Conservation (phyloP, 345 rosid genomes). For the Eucalyptus microcorys region DNA sequence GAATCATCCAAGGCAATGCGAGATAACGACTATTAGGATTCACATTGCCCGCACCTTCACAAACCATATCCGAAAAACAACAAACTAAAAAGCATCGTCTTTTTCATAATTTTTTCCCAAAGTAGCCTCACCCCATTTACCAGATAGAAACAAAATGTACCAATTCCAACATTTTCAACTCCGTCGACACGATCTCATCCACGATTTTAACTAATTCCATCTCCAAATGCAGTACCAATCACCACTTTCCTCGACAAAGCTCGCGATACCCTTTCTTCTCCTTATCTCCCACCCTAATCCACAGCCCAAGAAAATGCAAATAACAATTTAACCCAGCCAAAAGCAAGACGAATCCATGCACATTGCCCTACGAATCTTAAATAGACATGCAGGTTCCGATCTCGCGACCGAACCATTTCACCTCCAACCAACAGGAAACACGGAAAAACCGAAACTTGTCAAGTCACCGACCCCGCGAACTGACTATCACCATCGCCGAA, state of each 20-base stretch:
- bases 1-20: not conserved
- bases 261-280: not conserved
- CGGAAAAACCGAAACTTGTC: not conserved
- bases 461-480: not conserved
- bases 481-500: not conserved
- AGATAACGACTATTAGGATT: accelerated
- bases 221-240: not conserved
- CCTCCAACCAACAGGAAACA: not conserved
- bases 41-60: not conserved
- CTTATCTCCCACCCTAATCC: not conserved
- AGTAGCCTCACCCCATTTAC: not conserved
- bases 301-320: not conserved
- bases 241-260: not conserved
- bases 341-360: not conserved
- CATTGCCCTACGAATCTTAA: not conserved
- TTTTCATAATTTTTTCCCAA: not conserved
- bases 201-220: not conserved
- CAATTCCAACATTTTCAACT: not conserved
- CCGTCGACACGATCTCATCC: not conserved
- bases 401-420: not conserved
- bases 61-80: not conserved
- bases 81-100: not conserved
- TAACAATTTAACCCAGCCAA: not conserved
- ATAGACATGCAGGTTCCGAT: not conserved
- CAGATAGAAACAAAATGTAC: not conserved